Conservation (phyloP, 768 basidiomycete genomes). For the Pleurotus cornucopiae region DNA sequence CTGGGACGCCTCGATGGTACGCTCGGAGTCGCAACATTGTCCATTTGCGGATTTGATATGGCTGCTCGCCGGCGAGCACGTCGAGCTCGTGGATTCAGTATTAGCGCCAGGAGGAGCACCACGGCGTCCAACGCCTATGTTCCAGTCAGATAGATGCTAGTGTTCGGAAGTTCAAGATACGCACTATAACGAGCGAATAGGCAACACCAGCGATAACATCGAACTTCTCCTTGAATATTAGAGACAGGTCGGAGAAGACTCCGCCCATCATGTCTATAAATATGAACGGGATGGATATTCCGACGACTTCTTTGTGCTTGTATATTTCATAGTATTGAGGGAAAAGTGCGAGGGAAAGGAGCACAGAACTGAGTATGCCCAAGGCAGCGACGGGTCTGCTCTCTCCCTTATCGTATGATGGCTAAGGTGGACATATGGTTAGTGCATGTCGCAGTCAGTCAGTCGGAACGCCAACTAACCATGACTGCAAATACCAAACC, state of each 20-base stretch:
- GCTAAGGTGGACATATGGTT: conserved; percentile 23
- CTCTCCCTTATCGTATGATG: conserved; percentile 26
- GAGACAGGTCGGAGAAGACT: conserved; percentile 64
- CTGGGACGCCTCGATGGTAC: too few species aligned
- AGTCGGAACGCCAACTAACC: background rate
- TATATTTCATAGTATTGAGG: conserved; percentile 79
- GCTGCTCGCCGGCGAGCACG: conserved; percentile 26
- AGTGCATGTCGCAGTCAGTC: background rate
- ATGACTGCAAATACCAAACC: conserved; percentile 53
- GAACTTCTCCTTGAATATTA: conserved; percentile 61
- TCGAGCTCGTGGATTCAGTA: conserved; percentile 60
- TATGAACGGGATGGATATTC: conserved; percentile 71
- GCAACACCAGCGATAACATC: conserved; percentile 60
- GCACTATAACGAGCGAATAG: conserved; percentile 60
- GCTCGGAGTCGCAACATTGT: too few species aligned
- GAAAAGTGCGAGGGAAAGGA: conserved; percentile 46
- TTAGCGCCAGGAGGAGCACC: conserved; percentile 55
- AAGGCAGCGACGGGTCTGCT: conserved; percentile 43
- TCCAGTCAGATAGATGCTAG: background rate
- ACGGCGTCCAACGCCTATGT: conserved; percentile 55
- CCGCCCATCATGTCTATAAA: conserved; percentile 66
- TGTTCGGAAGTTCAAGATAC: conserved; percentile 15
- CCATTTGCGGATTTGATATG: too few species aligned
- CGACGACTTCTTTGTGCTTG: conserved; percentile 55
- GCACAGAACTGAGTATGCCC: conserved; percentile 55